Conservation (phyloP, 768 basidiomycete genomes). For the Trametes cingulata region DNA sequence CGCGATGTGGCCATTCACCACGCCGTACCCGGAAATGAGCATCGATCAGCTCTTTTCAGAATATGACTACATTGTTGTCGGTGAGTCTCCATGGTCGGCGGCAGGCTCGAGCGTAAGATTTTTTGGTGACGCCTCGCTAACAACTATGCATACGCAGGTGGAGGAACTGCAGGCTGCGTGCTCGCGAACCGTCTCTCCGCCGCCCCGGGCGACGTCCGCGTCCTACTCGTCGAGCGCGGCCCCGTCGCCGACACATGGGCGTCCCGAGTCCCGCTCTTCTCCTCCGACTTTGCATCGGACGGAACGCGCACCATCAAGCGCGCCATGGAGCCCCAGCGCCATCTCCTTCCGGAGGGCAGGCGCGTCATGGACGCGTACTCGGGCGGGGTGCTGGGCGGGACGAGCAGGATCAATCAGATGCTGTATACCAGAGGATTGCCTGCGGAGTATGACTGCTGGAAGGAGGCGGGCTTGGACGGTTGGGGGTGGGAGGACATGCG, state of each 20-base stretch:
- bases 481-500: slow-evolving; percentile 39
- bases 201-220: slow-evolving; percentile 30
- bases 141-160: slow-evolving; percentile 17
- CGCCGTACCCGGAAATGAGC: slow-evolving; percentile 16
- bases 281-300: slow-evolving; percentile 30
- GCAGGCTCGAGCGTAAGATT: too few relatives aligned
- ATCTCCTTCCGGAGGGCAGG: not conserved
- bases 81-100: slow-evolving; percentile 3
- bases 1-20: slow-evolving; percentile 27
- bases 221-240: slow-evolving; percentile 35
- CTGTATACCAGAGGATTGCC: slow-evolving; percentile 33
- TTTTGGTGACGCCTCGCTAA: too few relatives aligned
- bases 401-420: slow-evolving; percentile 47
- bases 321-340: slow-evolving; percentile 7
- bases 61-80: slow-evolving; percentile 32
- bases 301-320: slow-evolving; percentile 24
- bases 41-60: slow-evolving; percentile 11
- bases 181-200: slow-evolving; percentile 39
- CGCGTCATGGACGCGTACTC: slow-evolving; percentile 25
- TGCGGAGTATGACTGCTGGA: slow-evolving; percentile 36
- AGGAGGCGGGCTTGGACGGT: slow-evolving; percentile 30
- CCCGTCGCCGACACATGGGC: slow-evolving; percentile 30
- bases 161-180: slow-evolving; percentile 41
- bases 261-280: slow-evolving; percentile 35
- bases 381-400: slow-evolving; percentile 46